Evolutionary conservation across 768 basidiomycete genomes (phyloP).

Genomic region (Suillus cothurnatus): DNA sequence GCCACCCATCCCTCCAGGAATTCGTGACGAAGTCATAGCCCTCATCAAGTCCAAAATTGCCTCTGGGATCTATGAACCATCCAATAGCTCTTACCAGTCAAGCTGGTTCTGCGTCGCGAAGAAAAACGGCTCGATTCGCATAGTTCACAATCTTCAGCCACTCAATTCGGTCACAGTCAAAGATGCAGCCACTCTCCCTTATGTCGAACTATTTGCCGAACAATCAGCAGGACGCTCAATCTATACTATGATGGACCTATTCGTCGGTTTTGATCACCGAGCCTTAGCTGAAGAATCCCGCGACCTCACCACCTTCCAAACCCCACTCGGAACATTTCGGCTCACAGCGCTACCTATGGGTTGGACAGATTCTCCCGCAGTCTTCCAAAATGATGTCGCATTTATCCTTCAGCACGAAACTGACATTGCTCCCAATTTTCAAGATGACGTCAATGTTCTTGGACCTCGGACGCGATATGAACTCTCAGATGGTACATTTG

Average conservation of each 20-base stretch:
- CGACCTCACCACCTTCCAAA: too few relatives aligned
- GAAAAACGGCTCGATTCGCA: slow-evolving; percentile 23
- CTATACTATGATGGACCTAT: too few relatives aligned
- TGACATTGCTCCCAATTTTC: slow-evolving; percentile 20
- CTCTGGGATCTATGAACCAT: slow-evolving; percentile 34
- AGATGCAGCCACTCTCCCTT: slow-evolving; percentile 12
- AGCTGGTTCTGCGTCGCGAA: slow-evolving; percentile 42
- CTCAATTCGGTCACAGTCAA: slow-evolving; percentile 15
- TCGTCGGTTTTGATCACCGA: too few relatives aligned
- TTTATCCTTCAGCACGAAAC: slow-evolving; percentile 4
- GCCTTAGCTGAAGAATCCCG: too few relatives aligned
- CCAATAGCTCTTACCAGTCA: slow-evolving; percentile 40
- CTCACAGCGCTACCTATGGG: slow-evolving; percentile 43
- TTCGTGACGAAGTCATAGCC: too few relatives aligned
- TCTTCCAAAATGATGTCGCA: slow-evolving; percentile 42
- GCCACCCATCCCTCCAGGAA: too few relatives aligned
- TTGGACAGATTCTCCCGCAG: slow-evolving; percentile 41
- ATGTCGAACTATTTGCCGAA: slow-evolving; percentile 15
- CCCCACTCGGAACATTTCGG: slow-evolving; percentile 1
- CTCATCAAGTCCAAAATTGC: too few relatives aligned
- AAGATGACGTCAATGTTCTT: slow-evolving; percentile 29
- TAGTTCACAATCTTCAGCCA: slow-evolving; percentile 26
- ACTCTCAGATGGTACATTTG: slow-evolving; percentile 15
- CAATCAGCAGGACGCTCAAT: too few relatives aligned
- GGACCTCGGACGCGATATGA: slow-evolving; percentile 28